A percentile compares a stretch with the other conserved stretches of the same genome.
phyloP scores from a whole-genome alignment of 73 alveolate species.

The Diophrys sp. region DNA sequence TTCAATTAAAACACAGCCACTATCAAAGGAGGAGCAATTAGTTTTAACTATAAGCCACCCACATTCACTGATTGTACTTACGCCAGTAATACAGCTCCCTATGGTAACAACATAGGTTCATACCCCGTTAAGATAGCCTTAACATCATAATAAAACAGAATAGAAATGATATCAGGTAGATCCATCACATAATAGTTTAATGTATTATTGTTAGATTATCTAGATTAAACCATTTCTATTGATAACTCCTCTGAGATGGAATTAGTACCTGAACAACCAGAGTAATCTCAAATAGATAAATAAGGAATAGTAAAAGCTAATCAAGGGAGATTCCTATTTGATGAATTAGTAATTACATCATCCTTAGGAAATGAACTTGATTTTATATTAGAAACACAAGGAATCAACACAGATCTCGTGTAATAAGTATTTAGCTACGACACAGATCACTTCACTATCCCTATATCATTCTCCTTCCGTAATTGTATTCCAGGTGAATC shows the following conservation, averaged over 20 bases:
- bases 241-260: not conserved
- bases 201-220: not conserved
- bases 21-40: conserved; percentile 13
- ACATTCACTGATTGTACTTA: not conserved
- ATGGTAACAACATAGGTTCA: conserved; percentile 4
- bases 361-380: not conserved
- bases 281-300: not conserved
- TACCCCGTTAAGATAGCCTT: conserved; percentile 8
- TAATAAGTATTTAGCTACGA: not conserved
- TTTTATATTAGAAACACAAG: not conserved
- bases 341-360: not conserved
- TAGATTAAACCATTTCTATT: not conserved
- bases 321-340: not conserved
- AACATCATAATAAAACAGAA: not conserved
- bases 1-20: conserved; percentile 9
- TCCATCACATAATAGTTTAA: not conserved
- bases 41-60: conserved; percentile 7
- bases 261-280: not conserved
- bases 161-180: conserved; percentile 2
- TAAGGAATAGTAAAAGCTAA: not conserved
- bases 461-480: not conserved
- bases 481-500: conserved; percentile 8
- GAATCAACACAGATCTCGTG: not conserved
- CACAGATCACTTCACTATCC: not conserved
- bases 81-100: not conserved